Percentiles rank a stretch among this genome's conserved stretches.
These are phyloP conservation scores for Papiliotrema flavescens DNA, from an alignment of 1,284 basidiomycete species.

Conservation along the genomic window DNA sequence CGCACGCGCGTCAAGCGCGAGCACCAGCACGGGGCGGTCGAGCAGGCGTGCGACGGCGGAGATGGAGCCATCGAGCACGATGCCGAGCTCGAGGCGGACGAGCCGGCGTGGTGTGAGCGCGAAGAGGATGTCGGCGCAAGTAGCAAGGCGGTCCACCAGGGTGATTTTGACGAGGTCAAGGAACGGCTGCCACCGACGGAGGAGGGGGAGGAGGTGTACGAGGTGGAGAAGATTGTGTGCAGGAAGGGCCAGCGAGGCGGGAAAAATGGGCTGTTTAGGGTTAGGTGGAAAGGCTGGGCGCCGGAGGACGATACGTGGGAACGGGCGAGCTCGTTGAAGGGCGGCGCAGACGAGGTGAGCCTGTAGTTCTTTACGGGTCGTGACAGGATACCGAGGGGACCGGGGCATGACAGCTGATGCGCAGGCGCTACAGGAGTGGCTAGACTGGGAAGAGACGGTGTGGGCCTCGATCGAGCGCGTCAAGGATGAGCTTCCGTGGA, in stretches of 20 bases:
- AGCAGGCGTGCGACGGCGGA: no score
- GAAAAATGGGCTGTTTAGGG: constrained; percentile 20
- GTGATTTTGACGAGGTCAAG: constrained; percentile 16
- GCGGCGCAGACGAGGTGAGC: constrained; percentile 28
- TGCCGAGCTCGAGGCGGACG: not conserved
- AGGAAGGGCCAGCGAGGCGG: constrained; percentile 9
- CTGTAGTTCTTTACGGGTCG: not conserved
- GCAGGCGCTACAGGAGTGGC: constrained; percentile 24
- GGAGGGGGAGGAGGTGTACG: constrained; percentile 21
- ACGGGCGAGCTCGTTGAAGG: constrained; percentile 10
- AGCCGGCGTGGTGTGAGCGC: constrained; percentile 24
- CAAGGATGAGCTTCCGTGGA: constrained; percentile 3
- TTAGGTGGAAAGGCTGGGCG: constrained; percentile 33
- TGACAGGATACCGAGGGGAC: no score
- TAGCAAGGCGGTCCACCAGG: constrained; percentile 9
- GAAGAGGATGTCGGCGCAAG: constrained; percentile 12
- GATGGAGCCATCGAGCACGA: no score
- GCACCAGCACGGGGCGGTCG: not conserved
- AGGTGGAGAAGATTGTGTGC: constrained; percentile 29
- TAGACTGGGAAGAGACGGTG: constrained; percentile 20
- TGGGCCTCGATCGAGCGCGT: constrained; percentile 11
- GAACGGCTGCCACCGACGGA: constrained; percentile 4
- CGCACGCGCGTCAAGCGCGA: constrained; percentile 5
- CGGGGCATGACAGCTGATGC: not conserved
- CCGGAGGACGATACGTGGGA: constrained; percentile 39